Percentiles rank a stretch among this genome's conserved stretches.
phyloP scores from a whole-genome alignment of 2,329 filamentous ascomycete species.

The Sporothrix schenckii region DNA sequence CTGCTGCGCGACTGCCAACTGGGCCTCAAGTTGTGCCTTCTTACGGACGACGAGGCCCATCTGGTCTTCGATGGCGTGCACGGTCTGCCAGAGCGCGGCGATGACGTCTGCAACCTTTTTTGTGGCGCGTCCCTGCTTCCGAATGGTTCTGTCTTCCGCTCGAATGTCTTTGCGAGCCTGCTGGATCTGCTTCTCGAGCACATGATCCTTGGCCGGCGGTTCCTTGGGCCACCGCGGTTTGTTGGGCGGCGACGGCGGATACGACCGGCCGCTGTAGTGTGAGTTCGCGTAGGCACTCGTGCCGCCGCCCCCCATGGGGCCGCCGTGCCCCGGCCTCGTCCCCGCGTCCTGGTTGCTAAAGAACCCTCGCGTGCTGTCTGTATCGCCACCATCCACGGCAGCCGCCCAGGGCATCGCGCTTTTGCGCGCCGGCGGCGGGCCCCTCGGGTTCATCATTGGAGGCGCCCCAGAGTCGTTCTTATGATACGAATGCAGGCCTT shows the following conservation, averaged over 20 bases:
- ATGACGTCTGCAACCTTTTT: not conserved
- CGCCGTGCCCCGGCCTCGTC: not conserved
- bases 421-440: not conserved
- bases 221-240: conserved; percentile 11
- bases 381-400: not conserved
- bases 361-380: not conserved
- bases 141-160: conserved; percentile 3
- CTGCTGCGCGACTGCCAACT: not conserved
- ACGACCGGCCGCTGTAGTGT: not conserved
- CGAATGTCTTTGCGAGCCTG: conserved; percentile 25
- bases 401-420: conserved; percentile 9
- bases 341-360: not conserved
- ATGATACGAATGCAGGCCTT: not conserved
- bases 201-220: conserved; percentile 14
- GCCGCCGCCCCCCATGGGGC: not conserved
- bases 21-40: not conserved
- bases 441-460: not conserved
- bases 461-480: not conserved
- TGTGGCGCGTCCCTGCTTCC: not conserved
- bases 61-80: not conserved
- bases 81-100: not conserved
- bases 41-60: not conserved
- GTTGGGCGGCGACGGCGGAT: conserved; percentile 23
- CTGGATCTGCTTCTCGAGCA: conserved; percentile 32
- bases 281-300: not conserved